Conservation (phyloP, 2,329 filamentous ascomycete genomes). For the Ilyonectria destructans region DNA sequence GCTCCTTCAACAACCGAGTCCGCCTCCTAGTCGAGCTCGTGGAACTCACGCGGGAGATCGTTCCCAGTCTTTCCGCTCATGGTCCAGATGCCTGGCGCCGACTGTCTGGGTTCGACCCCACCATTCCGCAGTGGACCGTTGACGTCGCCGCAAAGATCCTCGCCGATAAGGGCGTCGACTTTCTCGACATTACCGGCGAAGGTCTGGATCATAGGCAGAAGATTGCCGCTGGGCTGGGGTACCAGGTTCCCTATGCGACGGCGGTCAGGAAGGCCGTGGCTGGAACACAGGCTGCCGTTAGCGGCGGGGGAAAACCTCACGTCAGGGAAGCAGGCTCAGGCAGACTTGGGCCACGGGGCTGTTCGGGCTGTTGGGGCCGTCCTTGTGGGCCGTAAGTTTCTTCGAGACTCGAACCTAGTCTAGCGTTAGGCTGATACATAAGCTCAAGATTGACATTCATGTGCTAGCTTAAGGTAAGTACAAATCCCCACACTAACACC, state of each 20-base stretch:
- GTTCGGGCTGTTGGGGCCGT: slow-evolving; percentile 60
- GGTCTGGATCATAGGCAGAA: slow-evolving; percentile 75
- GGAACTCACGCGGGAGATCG: slow-evolving; percentile 34
- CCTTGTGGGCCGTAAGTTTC: slow-evolving; percentile 66
- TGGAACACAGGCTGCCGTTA: slow-evolving; percentile 62
- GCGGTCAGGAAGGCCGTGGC: slow-evolving; percentile 78
- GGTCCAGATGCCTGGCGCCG: slow-evolving; percentile 78
- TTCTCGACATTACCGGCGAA: slow-evolving; percentile 80
- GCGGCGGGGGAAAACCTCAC: slow-evolving; percentile 63
- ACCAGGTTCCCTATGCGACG: slow-evolving; percentile 79
- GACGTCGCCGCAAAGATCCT: slow-evolving; percentile 77
- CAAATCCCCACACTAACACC: no score
- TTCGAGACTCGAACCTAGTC: slow-evolving; percentile 70
- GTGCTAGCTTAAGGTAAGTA: slow-evolving; percentile 57
- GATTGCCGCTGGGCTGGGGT: slow-evolving; percentile 73
- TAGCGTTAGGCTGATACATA: slow-evolving; percentile 66
- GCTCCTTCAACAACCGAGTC: slow-evolving; percentile 61
- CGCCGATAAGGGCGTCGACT: slow-evolving; percentile 77
- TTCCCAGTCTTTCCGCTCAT: slow-evolving; percentile 70
- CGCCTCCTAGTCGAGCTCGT: slow-evolving; percentile 55
- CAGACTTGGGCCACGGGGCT: slow-evolving; percentile 58
- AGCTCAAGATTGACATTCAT: slow-evolving; percentile 63
- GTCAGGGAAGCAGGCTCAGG: slow-evolving; percentile 62
- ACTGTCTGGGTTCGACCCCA: slow-evolving; percentile 78
- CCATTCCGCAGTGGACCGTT: slow-evolving; percentile 70